phyloP scores from a whole-genome alignment of 768 basidiomycete species.

The Phanerochaete sordida region DNA sequence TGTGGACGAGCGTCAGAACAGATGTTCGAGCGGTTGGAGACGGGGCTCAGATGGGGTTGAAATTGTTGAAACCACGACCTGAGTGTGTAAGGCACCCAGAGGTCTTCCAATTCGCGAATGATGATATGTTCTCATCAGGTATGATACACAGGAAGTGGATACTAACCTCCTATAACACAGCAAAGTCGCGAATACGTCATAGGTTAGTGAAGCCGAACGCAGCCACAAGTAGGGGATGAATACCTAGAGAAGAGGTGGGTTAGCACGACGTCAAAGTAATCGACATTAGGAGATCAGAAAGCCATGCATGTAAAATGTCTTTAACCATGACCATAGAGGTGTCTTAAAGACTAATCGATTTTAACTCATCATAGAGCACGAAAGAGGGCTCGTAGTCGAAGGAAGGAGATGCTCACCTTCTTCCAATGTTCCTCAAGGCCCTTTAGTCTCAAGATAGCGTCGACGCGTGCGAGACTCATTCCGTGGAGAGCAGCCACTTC shows the following conservation, averaged over 20 bases:
- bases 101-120: slow-evolving; percentile 72
- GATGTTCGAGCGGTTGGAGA: slow-evolving; percentile 4
- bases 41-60: slow-evolving; percentile 67
- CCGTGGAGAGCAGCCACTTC: slow-evolving; percentile 58
- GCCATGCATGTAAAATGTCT: slow-evolving; percentile 38
- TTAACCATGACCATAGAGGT: slow-evolving; percentile 54
- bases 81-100: slow-evolving; percentile 63
- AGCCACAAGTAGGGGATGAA: background rate
- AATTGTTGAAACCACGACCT: slow-evolving; percentile 55
- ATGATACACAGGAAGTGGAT: background rate
- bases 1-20: slow-evolving; percentile 24
- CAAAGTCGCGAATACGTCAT: background rate
- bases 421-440: slow-evolving; percentile 68
- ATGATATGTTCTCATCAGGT: slow-evolving; percentile 52
- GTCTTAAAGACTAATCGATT: slow-evolving; percentile 98
- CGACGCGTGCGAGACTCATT: slow-evolving; percentile 73
- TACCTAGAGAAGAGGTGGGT: slow-evolving; percentile 8
- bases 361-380: slow-evolving; percentile 50
- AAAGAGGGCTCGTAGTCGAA: slow-evolving; percentile 5
- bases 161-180: slow-evolving; percentile 39
- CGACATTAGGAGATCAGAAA: slow-evolving; percentile 28
- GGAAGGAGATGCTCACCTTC: slow-evolving; percentile 50
- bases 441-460: slow-evolving; percentile 82
- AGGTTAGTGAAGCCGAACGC: background rate
- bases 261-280: slow-evolving; percentile 21